Conservation (phyloP, 2,329 filamentous ascomycete genomes). For the Colletotrichum gigasporum region DNA sequence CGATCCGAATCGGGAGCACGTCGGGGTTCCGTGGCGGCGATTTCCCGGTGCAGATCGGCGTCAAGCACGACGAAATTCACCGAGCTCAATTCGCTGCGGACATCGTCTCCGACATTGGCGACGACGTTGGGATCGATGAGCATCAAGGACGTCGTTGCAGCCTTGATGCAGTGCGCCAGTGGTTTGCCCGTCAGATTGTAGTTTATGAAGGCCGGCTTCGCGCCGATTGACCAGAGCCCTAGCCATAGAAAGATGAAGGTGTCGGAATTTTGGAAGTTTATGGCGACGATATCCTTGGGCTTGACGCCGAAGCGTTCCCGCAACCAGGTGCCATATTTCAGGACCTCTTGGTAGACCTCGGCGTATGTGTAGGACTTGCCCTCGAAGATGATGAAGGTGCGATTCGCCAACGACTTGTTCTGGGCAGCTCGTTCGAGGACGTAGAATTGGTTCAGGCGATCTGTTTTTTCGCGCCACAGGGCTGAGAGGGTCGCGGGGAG, state of each 20-base stretch:
- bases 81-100: slow-evolving; percentile 57
- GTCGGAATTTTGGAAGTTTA: slow-evolving; percentile 86
- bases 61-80: slow-evolving; percentile 72
- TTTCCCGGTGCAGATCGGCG: slow-evolving; percentile 63
- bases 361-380: slow-evolving; percentile 77
- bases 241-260: slow-evolving; percentile 79
- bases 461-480: slow-evolving; percentile 60
- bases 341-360: slow-evolving; percentile 74
- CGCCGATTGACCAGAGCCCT: slow-evolving; percentile 85
- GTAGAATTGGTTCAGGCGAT: slow-evolving; percentile 79
- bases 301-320: slow-evolving; percentile 70
- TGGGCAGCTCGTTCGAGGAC: slow-evolving; percentile 73
- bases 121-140: slow-evolving; percentile 72
- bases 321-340: slow-evolving; percentile 82
- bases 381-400: slow-evolving; percentile 73
- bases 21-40: slow-evolving; percentile 58
- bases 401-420: slow-evolving; percentile 58
- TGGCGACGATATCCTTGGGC: slow-evolving; percentile 79
- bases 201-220: slow-evolving; percentile 87
- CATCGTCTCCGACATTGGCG: slow-evolving; percentile 65
- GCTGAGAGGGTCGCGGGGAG: slow-evolving; percentile 55
- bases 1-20: slow-evolving; percentile 69
- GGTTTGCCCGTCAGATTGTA: slow-evolving; percentile 81
- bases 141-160: slow-evolving; percentile 72
- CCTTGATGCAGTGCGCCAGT: slow-evolving; percentile 77